Evolutionary conservation across 2,329 filamentous ascomycete species (phyloP).

Genomic region (Fusarium verticillioides): DNA sequence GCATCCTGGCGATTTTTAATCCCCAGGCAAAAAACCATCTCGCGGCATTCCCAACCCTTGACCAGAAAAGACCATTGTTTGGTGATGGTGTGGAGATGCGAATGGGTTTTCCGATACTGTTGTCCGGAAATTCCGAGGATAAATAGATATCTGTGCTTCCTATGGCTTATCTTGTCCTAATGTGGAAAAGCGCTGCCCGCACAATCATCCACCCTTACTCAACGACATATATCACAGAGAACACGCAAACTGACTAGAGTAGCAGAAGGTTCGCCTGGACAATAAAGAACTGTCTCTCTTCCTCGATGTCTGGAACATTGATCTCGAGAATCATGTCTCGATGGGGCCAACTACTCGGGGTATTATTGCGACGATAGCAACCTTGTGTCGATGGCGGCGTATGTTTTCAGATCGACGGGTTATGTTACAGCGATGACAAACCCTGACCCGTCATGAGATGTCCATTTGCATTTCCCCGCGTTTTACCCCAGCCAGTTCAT

Average conservation of each 20-base stretch:
- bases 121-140: not conserved
- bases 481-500: not conserved
- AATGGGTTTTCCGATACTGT: not conserved
- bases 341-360: not conserved
- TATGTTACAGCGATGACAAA: not conserved
- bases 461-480: not conserved
- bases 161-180: not conserved
- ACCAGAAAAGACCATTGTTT: accelerated
- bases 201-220: accelerated
- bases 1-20: accelerated
- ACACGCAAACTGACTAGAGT: not conserved
- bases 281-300: not conserved
- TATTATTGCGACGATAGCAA: not conserved
- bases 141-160: too few relatives aligned
- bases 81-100: not conserved
- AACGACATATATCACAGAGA: not conserved
- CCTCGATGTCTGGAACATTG: accelerated
- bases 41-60: not conserved
- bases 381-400: not conserved
- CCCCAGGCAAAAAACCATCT: accelerated
- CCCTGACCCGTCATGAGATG: not conserved
- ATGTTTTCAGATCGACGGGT: not conserved
- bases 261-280: accelerated
- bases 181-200: accelerated
- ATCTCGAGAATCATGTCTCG: not conserved